Conservation (phyloP, 148 eudicot species). For the Polygonum maritimum region DNA sequence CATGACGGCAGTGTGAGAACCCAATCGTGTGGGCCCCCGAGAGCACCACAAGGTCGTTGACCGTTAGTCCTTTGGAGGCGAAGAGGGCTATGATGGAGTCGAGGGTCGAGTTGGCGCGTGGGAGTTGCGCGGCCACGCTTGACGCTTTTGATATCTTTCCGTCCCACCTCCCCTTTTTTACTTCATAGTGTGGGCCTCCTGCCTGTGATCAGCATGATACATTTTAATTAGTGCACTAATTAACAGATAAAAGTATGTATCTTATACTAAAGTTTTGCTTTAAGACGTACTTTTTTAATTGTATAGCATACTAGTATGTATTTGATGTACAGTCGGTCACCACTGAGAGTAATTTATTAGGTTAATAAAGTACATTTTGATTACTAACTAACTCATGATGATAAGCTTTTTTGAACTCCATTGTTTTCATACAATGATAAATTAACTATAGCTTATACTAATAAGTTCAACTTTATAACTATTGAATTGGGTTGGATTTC, state of each 20-base stretch:
- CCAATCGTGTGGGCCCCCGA: conserved; percentile 93
- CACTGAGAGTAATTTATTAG: too few species aligned
- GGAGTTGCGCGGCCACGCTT: conserved; percentile 40
- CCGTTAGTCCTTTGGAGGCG: conserved; percentile 55
- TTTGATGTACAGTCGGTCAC: too few species aligned
- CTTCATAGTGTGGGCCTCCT: conserved; percentile 83
- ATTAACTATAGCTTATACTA: too few species aligned
- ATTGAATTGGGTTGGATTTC: too few species aligned
- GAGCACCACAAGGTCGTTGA: conserved; percentile 62
- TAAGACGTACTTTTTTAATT: too few species aligned
- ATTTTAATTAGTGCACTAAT: neutral
- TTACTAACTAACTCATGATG: neutral
- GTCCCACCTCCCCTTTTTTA: conserved; percentile 91
- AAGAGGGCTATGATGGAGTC: conserved; percentile 53
- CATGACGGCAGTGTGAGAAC: conserved; percentile 59
- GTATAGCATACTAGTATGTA: too few species aligned
- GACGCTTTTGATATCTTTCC: conserved; percentile 62
- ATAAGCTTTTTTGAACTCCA: too few species aligned
- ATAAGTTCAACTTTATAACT: too few species aligned
- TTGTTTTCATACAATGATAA: too few species aligned
- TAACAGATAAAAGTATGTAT: too few species aligned
- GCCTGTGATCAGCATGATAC: conserved; percentile 25
- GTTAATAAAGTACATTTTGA: neutral
- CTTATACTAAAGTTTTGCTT: too few species aligned
- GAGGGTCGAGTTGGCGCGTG: conserved; percentile 55